Evolutionary conservation across 2,329 filamentous ascomycete genomes (phyloP), one percentile per base, ranked within the genome.

Genomic region (Simplicillium sp.): DNA sequence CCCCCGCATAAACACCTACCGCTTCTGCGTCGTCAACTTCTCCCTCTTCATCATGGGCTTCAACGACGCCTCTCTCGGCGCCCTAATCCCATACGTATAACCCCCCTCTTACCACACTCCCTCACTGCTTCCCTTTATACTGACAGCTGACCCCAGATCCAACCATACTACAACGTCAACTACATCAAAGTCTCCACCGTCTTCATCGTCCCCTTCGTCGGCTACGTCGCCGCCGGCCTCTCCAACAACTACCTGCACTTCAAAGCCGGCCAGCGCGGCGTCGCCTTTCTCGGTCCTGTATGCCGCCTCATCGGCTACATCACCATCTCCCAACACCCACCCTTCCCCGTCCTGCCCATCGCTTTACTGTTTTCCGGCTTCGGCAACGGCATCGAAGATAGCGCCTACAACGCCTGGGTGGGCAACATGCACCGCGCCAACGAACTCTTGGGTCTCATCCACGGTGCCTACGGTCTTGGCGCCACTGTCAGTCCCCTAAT

Each of bases 401-500:
- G 65, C 44, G 73, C 65, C 3, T 80, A 73, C 66, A 76, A 77
- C 52, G 72, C 73, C 7, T 78, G 71, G 70, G 58, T 76, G 15
- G 85, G 85, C 11, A 82, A 80, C 50, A 84, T 90, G 79, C 70
- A 75, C 11, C 75, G 77, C 43, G 64, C 82, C 7, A 88, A 89
- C 54, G 79, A 88, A 54, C 64, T 90, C 2, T 70, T 87, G 1
- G 84, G 85, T 1, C 69, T 87, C 44, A 60, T 89, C 18, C 84
- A 88, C 55, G 82, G 75, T 1, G 75, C 75, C 31, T 90, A 87
- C 52, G 83, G 83, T 1, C 52, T 85, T 0, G 85, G 85, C 1
- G 85, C 80, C 1, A 80, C 82, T 0, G 64, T 87, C 11, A 68
- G 73, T 3, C 85, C 84, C 0, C 58, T 89, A 7, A 70, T 87